Percentiles rank a stretch among this genome's conserved stretches.
Evolutionary conservation across 1,284 basidiomycete species (phyloP).

Genomic region (Trichosporon ovoides): DNA sequence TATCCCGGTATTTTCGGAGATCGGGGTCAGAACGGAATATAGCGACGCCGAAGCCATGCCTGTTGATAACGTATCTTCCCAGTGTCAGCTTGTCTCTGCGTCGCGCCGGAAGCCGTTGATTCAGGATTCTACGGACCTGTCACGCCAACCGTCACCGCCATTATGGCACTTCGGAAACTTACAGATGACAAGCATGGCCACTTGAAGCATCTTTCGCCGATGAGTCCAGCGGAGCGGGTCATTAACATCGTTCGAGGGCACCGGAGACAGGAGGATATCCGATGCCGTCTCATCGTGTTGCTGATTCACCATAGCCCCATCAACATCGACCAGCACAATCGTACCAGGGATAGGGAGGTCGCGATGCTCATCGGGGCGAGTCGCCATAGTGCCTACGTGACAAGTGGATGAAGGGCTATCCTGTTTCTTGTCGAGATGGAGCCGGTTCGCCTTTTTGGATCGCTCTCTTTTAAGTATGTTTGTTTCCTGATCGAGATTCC

Average conservation of each 20-base stretch:
- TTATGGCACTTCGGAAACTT: background rate
- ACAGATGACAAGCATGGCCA: constrained; percentile 22
- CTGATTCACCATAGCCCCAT: background rate
- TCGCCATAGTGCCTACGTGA: constrained; percentile 1
- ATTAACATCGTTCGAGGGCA: constrained; percentile 22
- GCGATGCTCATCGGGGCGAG: background rate
- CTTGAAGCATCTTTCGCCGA: constrained; percentile 20
- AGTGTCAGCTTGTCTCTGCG: background rate
- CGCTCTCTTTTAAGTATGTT: too few species aligned
- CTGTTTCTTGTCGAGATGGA: too few species aligned
- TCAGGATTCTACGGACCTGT: background rate
- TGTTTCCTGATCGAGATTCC: too few species aligned
- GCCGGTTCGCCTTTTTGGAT: too few species aligned
- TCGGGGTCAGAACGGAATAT: constrained; percentile 26
- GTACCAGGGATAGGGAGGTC: constrained; percentile 24
- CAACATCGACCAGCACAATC: constrained; percentile 19
- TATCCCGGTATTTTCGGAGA: constrained; percentile 21
- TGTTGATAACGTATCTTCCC: constrained; percentile 12
- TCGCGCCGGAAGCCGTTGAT: too few species aligned
- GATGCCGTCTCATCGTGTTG: background rate
- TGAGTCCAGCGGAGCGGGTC: constrained; percentile 26
- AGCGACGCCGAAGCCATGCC: constrained; percentile 18
- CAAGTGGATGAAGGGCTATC: too few species aligned
- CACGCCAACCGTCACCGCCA: background rate
- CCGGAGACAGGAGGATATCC: constrained; percentile 23